phyloP scores from a whole-genome alignment of 2,329 filamentous ascomycete species.

The Aspergillus felis region DNA sequence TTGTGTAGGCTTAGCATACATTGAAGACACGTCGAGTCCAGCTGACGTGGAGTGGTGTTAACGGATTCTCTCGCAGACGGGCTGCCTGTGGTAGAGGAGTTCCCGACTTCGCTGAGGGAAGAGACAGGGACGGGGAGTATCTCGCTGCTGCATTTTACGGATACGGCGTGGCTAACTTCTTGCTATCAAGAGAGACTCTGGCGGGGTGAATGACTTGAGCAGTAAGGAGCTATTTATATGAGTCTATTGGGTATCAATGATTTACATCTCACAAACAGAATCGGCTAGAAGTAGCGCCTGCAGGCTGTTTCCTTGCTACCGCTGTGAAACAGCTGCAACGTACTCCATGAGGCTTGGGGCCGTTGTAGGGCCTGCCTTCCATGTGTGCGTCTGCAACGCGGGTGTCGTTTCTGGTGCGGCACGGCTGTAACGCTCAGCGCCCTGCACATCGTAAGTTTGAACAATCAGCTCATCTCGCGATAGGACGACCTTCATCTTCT shows the following conservation, averaged over 20 bases:
- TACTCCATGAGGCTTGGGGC: conserved; percentile 25
- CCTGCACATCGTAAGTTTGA: conserved; percentile 15
- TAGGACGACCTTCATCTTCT: conserved; percentile 31
- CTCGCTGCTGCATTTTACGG: conserved; percentile 62
- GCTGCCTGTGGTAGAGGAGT: conserved; percentile 49
- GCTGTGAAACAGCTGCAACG: conserved; percentile 14
- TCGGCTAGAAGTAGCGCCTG: background rate
- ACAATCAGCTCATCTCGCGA: conserved; percentile 24
- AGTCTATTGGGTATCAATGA: background rate
- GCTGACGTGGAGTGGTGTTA: conserved; percentile 35
- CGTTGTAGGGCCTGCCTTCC: conserved; percentile 14
- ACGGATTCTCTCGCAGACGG: conserved; percentile 37
- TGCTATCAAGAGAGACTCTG: conserved; percentile 24
- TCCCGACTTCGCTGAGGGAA: conserved; percentile 41
- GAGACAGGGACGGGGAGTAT: conserved; percentile 39
- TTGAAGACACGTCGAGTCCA: no score
- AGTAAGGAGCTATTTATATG: background rate
- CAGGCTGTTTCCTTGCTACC: conserved; percentile 2
- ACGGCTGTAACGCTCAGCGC: conserved; percentile 14
- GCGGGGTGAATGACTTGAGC: conserved; percentile 4
- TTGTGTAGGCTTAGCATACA: background rate
- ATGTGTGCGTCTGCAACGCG: conserved; percentile 15
- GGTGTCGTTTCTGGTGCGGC: conserved; percentile 8
- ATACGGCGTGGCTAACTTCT: conserved; percentile 61
- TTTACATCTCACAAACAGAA: background rate